Conservation (phyloP, 192 early-diverging fungal species). For the Backusella luteola region DNA sequence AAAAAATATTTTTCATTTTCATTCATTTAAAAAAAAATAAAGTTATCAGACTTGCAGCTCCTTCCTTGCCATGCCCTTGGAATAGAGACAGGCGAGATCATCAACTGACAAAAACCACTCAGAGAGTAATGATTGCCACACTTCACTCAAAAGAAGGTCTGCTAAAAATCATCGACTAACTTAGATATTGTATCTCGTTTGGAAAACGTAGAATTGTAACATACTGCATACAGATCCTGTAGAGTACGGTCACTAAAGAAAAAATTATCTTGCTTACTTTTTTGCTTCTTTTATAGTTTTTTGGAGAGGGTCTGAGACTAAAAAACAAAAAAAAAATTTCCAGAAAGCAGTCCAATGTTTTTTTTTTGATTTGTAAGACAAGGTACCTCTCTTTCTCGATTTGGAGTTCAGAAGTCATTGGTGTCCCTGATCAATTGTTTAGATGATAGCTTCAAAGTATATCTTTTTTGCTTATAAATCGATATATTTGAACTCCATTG, state of each 20-base stretch:
- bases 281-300: neutral
- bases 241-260: conserved; percentile 37
- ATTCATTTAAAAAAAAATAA: conserved; percentile 4
- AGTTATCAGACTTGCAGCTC: conserved; percentile 30
- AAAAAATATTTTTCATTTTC: neutral
- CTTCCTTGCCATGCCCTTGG: conserved; percentile 34
- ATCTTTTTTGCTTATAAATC: too few relatives aligned
- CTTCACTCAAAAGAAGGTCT: conserved; percentile 32
- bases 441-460: too few relatives aligned
- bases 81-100: conserved; percentile 36
- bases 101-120: conserved; percentile 26
- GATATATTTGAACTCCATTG: too few relatives aligned
- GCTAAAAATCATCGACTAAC: conserved; percentile 32
- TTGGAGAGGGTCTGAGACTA: neutral
- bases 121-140: conserved; percentile 22
- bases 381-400: too few relatives aligned
- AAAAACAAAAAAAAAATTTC: neutral
- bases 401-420: too few relatives aligned
- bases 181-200: conserved; percentile 29
- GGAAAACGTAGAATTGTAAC: conserved; percentile 31
- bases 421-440: too few relatives aligned
- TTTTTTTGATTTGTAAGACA: too few relatives aligned
- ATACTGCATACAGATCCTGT: conserved; percentile 36
- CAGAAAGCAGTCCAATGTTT: too few relatives aligned
- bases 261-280: conserved; percentile 6